A percentile compares a stretch with the other conserved stretches of the same genome.
Conservation (phyloP, 2,329 filamentous ascomycete species). For the Akanthomyces uredinophilus region DNA sequence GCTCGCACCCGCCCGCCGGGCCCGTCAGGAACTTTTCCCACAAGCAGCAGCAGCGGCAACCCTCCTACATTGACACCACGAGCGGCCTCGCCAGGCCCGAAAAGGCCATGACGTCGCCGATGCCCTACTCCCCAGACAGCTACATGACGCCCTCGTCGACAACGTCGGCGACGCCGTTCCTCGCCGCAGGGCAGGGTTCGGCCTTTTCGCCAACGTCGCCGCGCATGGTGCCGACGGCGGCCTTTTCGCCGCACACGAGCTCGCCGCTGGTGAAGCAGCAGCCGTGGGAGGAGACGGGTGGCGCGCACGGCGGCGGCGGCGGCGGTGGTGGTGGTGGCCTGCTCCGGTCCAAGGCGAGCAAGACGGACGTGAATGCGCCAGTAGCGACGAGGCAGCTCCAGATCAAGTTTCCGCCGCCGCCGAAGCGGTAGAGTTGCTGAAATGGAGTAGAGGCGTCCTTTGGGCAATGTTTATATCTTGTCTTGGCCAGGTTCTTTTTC, state of each 20-base stretch:
- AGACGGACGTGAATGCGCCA: slow-evolving; percentile 7
- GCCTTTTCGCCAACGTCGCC: not conserved
- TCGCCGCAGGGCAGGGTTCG: not conserved
- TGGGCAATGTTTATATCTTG: too few relatives aligned
- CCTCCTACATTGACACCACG: not conserved
- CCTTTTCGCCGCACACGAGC: not conserved
- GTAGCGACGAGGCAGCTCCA: slow-evolving; percentile 11
- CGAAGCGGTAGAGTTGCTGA: not conserved
- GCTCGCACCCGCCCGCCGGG: slow-evolving; percentile 7
- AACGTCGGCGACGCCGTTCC: slow-evolving; percentile 10
- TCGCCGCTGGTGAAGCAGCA: slow-evolving; percentile 1
- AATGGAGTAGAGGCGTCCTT: too few relatives aligned
- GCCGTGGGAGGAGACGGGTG: slow-evolving; percentile 7
- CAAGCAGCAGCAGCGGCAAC: slow-evolving; percentile 5
- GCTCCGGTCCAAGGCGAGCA: slow-evolving; percentile 12
- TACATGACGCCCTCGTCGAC: slow-evolving; percentile 5
- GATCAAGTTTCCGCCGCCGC: slow-evolving; percentile 14
- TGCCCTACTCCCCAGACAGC: slow-evolving; percentile 4
- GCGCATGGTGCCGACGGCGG: not conserved
- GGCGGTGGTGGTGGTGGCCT: not conserved
- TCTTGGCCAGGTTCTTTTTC: not conserved
- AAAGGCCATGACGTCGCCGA: not conserved
- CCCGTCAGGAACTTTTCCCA: slow-evolving; percentile 12
- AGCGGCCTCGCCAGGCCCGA: not conserved
- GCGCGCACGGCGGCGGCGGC: not conserved